Evolutionary conservation across 345 rosid species (phyloP).

Genomic region (Boechera stricta): DNA sequence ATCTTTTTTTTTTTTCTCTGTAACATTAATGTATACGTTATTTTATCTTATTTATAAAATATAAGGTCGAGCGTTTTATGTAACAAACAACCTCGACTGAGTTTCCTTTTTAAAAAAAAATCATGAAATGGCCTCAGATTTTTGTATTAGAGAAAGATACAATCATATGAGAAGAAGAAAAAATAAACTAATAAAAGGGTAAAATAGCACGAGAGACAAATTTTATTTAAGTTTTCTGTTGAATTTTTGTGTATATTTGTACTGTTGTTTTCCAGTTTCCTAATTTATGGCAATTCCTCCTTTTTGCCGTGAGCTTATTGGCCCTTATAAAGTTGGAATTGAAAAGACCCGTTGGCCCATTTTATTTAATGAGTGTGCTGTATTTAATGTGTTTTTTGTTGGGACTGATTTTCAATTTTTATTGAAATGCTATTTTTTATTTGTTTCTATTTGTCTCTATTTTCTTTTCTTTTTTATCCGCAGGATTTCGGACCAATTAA

Average conservation of each 20-base stretch:
- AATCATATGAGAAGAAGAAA: not conserved
- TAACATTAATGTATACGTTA: slow-evolving; percentile 14
- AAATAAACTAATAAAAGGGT: not conserved
- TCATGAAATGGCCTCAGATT: not conserved
- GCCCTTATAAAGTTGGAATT: slow-evolving; percentile 41
- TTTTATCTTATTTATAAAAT: not conserved
- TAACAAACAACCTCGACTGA: slow-evolving; percentile 5
- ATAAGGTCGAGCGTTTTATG: not conserved
- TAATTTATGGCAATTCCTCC: slow-evolving; percentile 1
- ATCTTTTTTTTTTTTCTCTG: not conserved
- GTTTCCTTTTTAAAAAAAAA: not conserved
- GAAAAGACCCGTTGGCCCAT: slow-evolving; percentile 42
- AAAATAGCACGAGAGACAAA: not conserved
- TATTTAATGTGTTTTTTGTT: slow-evolving; percentile 39
- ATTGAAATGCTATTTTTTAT: slow-evolving; percentile 21
- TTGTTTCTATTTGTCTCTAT: slow-evolving; percentile 16
- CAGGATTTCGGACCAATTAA: not conserved
- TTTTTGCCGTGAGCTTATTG: slow-evolving; percentile 39
- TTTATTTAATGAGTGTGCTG: slow-evolving; percentile 32
- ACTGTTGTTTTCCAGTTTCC: slow-evolving; percentile 29
- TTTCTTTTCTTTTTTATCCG: not conserved
- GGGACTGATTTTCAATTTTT: slow-evolving; percentile 44
- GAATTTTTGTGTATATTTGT: not conserved
- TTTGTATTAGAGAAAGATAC: not conserved
- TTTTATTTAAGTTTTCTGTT: not conserved